Conservation (phyloP, 345 rosid species). For the Leavenworthia alabamica region DNA sequence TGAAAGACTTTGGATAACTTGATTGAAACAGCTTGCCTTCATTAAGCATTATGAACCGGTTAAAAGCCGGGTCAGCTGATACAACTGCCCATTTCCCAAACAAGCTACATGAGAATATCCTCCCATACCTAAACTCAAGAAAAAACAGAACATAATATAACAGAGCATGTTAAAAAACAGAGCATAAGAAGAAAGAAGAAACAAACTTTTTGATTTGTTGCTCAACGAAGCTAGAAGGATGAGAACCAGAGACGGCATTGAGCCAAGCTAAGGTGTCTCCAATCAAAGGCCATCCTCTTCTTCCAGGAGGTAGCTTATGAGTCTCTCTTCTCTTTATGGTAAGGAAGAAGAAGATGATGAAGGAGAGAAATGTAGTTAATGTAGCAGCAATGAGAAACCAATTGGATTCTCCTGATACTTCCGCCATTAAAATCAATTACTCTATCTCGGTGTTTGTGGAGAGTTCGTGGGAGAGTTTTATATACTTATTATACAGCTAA, state of each 20-base stretch:
- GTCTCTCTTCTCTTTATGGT: background rate
- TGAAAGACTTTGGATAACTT: conserved; percentile 78
- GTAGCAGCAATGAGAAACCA: conserved; percentile 16
- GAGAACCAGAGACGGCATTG: conserved; percentile 70
- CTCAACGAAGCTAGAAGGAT: conserved; percentile 64
- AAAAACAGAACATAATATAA: background rate
- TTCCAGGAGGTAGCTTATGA: conserved; percentile 52
- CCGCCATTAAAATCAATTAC: conserved; percentile 19
- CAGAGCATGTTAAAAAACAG: background rate
- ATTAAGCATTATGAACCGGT: conserved; percentile 65
- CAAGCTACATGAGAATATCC: conserved; percentile 72
- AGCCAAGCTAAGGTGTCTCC: conserved; percentile 74
- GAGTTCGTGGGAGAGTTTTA: conserved; percentile 30
- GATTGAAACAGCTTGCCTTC: conserved; percentile 82
- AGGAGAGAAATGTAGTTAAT: conserved; percentile 18
- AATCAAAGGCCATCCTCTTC: conserved; percentile 68
- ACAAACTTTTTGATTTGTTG: conserved; percentile 52
- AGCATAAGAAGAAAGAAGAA: background rate
- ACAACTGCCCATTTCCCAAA: conserved; percentile 71
- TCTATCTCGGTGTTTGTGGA: conserved; percentile 29
- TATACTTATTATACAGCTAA: conserved; percentile 27
- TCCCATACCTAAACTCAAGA: conserved; percentile 47
- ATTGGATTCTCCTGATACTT: conserved; percentile 4
- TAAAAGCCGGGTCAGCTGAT: conserved; percentile 63
- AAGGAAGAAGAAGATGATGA: conserved; percentile 10